These are phyloP conservation scores for Backusella westeae DNA, from an alignment of 192 early-diverging fungal genomes.

Conservation along the genomic window DNA sequence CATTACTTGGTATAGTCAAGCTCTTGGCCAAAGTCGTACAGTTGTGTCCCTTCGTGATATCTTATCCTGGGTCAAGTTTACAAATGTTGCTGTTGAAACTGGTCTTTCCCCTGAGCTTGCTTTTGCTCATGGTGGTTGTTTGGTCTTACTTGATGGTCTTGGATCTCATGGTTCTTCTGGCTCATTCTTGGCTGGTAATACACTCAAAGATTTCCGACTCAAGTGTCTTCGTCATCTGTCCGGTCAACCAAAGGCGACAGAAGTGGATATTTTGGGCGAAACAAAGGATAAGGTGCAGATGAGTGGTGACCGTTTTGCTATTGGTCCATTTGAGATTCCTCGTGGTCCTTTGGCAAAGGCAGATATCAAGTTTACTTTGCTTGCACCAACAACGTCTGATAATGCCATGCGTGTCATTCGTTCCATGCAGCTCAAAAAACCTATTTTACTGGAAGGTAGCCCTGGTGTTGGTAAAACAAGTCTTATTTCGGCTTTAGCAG, in stretches of 20 bases:
- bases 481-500: slow-evolving; percentile 79
- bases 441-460: slow-evolving; percentile 93
- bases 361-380: slow-evolving; percentile 72
- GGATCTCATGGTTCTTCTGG: slow-evolving; percentile 77
- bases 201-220: slow-evolving; percentile 48
- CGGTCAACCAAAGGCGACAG: slow-evolving; percentile 24
- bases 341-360: slow-evolving; percentile 51
- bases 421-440: slow-evolving; percentile 88
- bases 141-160: slow-evolving; percentile 90
- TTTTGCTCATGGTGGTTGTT: slow-evolving; percentile 86
- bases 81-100: slow-evolving; percentile 50
- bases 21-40: slow-evolving; percentile 52
- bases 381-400: slow-evolving; percentile 88
- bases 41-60: slow-evolving; percentile 87
- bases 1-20: slow-evolving; percentile 72
- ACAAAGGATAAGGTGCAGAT: slow-evolving; percentile 32
- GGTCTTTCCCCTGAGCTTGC: slow-evolving; percentile 48
- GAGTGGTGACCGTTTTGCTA: slow-evolving; percentile 53
- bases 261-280: slow-evolving; percentile 39
- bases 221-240: slow-evolving; percentile 46
- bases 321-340: slow-evolving; percentile 79
- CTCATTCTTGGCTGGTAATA: slow-evolving; percentile 41
- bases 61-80: slow-evolving; percentile 89
- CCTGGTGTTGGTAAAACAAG: slow-evolving; percentile 98
- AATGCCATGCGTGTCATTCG: slow-evolving; percentile 86